Percentiles rank a stretch among this genome's conserved stretches.
These are phyloP conservation scores for Dillenia suffruticosa DNA, from an alignment of 164 flowering plant species.

Conservation along the genomic window DNA sequence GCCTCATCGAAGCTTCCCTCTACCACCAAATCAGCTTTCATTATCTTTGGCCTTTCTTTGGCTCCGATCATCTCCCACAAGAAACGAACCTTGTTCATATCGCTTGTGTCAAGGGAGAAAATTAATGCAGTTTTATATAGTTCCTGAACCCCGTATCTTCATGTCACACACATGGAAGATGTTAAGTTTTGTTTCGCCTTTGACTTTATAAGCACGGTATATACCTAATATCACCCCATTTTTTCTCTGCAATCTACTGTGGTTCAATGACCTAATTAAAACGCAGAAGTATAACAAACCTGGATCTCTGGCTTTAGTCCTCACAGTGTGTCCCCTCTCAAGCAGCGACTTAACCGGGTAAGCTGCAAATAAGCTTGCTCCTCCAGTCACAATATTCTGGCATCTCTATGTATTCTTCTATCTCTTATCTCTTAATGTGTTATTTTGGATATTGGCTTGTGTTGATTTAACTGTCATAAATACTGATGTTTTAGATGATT, in stretches of 20 bases:
- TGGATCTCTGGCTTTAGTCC: slow-evolving; percentile 45
- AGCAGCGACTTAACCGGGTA: slow-evolving; percentile 39
- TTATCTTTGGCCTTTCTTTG: slow-evolving; percentile 63
- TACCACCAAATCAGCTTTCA: slow-evolving; percentile 67
- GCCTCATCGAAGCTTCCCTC: slow-evolving; percentile 86
- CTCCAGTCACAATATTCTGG: slow-evolving; percentile 42
- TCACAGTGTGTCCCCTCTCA: slow-evolving; percentile 36
- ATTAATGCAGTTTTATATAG: not conserved
- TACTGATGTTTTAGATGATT: too few species aligned
- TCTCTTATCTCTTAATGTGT: not conserved
- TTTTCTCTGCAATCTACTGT: too few species aligned
- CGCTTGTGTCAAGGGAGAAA: slow-evolving; percentile 24
- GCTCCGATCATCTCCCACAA: slow-evolving; percentile 79
- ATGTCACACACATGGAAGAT: not conserved
- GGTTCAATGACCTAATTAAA: too few species aligned
- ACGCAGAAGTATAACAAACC: slow-evolving; percentile 17
- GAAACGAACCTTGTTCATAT: slow-evolving; percentile 58
- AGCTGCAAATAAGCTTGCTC: slow-evolving; percentile 48
- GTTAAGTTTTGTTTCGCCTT: too few species aligned
- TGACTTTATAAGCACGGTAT: too few species aligned
- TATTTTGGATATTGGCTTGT: too few species aligned
- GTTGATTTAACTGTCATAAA: too few species aligned
- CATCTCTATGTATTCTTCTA: slow-evolving; percentile 4
- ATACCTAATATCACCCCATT: too few species aligned
- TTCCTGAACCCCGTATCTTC: not conserved